These are phyloP conservation scores for Litchi chinensis DNA, from an alignment of 345 rosid genomes.

Conservation along the genomic window DNA sequence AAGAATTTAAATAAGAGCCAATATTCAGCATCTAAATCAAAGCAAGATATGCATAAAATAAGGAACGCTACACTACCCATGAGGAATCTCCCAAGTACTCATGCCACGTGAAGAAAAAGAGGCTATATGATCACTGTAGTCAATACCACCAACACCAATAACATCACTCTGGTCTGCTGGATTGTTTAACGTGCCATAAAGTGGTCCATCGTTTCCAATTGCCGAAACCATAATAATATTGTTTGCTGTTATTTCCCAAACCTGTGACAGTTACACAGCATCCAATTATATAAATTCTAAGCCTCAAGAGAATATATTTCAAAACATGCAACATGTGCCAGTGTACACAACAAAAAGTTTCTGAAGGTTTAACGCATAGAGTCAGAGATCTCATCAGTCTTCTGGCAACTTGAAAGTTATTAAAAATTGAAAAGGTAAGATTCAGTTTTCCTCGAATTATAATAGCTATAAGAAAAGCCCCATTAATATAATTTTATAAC, in stretches of 20 bases:
- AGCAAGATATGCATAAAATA: conserved; percentile 12
- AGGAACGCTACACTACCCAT: conserved; percentile 61
- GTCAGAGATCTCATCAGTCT: conserved; percentile 4
- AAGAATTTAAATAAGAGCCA: neutral
- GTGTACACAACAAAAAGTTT: neutral
- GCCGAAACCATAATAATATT: conserved; percentile 99
- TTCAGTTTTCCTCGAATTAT: conserved; percentile 6
- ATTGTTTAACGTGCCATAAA: conserved; percentile 93
- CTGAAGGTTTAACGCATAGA: conserved; percentile 1
- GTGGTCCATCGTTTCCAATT: conserved; percentile 99
- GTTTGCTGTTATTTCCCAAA: conserved; percentile 99
- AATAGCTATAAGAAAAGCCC: neutral
- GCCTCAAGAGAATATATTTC: conserved; percentile 11
- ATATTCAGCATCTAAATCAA: neutral
- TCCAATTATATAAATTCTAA: neutral
- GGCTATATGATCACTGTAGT: conserved; percentile 94
- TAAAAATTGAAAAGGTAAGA: neutral
- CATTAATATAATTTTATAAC: neutral
- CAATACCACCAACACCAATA: conserved; percentile 99
- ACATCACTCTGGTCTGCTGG: conserved; percentile 99
- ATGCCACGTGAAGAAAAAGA: conserved; percentile 99
- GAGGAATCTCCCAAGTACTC: conserved; percentile 99
- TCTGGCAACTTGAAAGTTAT: neutral
- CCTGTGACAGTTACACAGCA: conserved; percentile 45
- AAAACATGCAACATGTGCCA: neutral